These are phyloP conservation scores for Oidiodendron maius DNA, from an alignment of 495 filamentous ascomycete genomes.

Conservation along the genomic window DNA sequence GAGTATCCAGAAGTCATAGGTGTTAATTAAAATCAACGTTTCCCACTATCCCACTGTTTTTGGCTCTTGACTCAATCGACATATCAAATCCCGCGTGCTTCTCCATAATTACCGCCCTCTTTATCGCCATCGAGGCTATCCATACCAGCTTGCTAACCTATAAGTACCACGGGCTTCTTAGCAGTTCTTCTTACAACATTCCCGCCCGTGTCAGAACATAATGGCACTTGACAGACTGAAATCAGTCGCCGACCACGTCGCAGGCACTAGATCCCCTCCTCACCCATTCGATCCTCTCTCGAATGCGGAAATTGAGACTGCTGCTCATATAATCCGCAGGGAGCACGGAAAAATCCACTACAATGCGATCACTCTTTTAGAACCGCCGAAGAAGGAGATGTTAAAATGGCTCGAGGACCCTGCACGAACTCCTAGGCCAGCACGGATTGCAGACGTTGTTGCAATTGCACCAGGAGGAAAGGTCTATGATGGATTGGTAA, in stretches of 20 bases:
- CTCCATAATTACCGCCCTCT: conserved; percentile 17
- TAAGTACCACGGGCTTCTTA: background rate
- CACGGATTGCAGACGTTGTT: conserved; percentile 76
- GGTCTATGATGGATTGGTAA: conserved; percentile 81
- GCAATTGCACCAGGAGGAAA: conserved; percentile 75
- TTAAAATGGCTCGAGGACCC: conserved; percentile 69
- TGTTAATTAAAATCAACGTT: conserved; percentile 11
- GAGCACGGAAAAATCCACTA: conserved; percentile 70
- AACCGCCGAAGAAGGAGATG: conserved; percentile 87
- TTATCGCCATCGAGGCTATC: background rate
- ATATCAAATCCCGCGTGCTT: conserved; percentile 16
- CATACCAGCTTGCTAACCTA: background rate
- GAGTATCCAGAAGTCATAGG: too few species aligned
- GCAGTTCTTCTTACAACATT: background rate
- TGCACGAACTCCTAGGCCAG: conserved; percentile 54
- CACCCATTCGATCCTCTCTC: conserved; percentile 87
- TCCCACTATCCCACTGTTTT: conserved; percentile 3
- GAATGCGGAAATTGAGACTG: conserved; percentile 68
- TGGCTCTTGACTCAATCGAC: conserved; percentile 19
- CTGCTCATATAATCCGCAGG: conserved; percentile 62
- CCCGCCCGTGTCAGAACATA: conserved; percentile 9
- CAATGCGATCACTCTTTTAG: conserved; percentile 84
- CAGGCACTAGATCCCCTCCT: conserved; percentile 45
- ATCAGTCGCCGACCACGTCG: conserved; percentile 61
- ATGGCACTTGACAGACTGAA: conserved; percentile 68